A percentile compares a stretch with the other conserved stretches of the same genome.
These are phyloP conservation scores for Avena sativa DNA, from an alignment of 176 grass and related monocot species.

Conservation along the genomic window DNA sequence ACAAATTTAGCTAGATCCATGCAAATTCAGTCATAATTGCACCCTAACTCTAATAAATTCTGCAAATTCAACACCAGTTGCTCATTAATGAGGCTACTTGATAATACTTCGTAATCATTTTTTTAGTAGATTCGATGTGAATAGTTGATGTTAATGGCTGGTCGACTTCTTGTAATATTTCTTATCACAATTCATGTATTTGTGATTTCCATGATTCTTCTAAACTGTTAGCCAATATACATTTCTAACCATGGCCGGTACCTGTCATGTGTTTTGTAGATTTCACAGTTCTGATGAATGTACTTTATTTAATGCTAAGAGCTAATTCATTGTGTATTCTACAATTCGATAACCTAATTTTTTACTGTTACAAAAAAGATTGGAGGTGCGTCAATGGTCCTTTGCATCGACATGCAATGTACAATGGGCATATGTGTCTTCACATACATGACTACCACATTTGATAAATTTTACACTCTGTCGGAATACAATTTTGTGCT, in stretches of 20 bases:
- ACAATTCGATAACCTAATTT: neutral
- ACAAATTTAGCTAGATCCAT: neutral
- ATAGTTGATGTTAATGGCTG: neutral
- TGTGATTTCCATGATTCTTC: neutral
- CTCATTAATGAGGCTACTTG: neutral
- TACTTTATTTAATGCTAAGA: neutral
- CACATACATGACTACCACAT: neutral
- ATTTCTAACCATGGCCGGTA: neutral
- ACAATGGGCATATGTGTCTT: neutral
- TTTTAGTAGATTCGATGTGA: neutral
- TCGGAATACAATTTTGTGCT: neutral
- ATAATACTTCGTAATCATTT: neutral
- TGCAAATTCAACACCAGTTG: neutral
- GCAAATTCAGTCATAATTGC: neutral
- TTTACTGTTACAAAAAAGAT: neutral
- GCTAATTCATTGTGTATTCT: neutral
- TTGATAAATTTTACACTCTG: neutral
- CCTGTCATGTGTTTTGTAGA: neutral
- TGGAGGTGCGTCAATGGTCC: neutral
- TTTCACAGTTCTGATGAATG: neutral
- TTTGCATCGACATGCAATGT: neutral
- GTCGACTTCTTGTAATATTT: neutral
- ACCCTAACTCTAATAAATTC: neutral
- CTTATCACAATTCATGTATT: neutral
- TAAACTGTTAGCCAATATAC: neutral